Evolutionary conservation across 2,329 filamentous ascomycete genomes (phyloP), one percentile per base, ranked within the genome.

Genomic region (Coniochaeta sp.): DNA sequence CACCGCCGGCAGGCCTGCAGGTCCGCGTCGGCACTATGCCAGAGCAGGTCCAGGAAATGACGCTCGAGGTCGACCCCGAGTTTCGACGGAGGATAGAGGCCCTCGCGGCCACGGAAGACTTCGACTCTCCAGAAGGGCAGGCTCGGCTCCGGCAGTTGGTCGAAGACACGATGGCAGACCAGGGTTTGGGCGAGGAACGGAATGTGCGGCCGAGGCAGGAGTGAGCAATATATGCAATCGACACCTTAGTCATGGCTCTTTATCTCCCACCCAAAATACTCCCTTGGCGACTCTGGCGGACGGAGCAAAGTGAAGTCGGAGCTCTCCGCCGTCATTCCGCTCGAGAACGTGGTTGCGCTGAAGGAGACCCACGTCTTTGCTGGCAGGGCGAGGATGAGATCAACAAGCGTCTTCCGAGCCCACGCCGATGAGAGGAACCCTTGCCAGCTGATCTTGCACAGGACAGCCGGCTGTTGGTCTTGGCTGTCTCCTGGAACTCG

Each of bases 61-160:
- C 79, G 1, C 80, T 80, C 42, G 85, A 87, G 61, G 84, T 88
- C 9, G 92, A 98, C 70, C 86, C 90, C 1, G 92, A 93, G 65
- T 91, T 99, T 65, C 86, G 89, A 69, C 81, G 89, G 65, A 83
- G 90, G 58, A 98, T 99, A 69, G 92, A 98, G 69, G 89, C 96
- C 73, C 76, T 99, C 62, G 93, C 95, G 2, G 82, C 88, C 38
- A 82, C 91, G 44, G 87, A 89, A 26, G 92, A 98, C 69, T 96
- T 97, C 68, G 81, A 93, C 67, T 89, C 86, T 5, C 87, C 90
- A 59, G 85, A 89, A 62, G 90, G 89, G 4, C 95, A 99, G 74
- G 83, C 82, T 24, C 86, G 93, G 70, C 75, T 99, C 68, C 83
- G 92, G 62, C 82, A 85, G 65, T 77, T 99, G 62, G 86, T 99